Conservation (phyloP, 1,139 yeast species). For the Pneumocystis jirovecii region DNA sequence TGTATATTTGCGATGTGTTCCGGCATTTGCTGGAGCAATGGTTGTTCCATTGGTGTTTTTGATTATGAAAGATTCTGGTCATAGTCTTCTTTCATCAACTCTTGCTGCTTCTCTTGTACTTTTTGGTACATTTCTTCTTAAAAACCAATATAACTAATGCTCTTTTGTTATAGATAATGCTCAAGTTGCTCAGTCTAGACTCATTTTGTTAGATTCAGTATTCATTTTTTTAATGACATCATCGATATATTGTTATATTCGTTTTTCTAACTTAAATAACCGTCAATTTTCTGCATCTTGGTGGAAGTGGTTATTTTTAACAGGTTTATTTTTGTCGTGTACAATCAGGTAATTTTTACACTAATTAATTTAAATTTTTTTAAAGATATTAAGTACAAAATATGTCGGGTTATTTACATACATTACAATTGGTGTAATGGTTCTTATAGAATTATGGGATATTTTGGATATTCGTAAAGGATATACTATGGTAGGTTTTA, state of each 20-base stretch:
- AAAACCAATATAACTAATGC: conserved; percentile 12
- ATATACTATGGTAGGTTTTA: conserved; percentile 33
- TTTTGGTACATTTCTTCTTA: conserved; percentile 32
- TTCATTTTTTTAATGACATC: conserved; percentile 67
- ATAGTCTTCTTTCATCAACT: conserved; percentile 60
- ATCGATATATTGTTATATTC: conserved; percentile 62
- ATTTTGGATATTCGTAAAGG: conserved; percentile 62
- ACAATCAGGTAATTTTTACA: conserved; percentile 35
- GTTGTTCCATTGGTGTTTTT: conserved; percentile 71
- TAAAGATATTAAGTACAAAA: conserved; percentile 40
- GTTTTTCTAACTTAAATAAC: conserved; percentile 57
- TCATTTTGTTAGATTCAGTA: conserved; percentile 83
- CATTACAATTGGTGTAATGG: conserved; percentile 74
- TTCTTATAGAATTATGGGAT: conserved; percentile 71
- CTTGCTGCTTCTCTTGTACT: conserved; percentile 70
- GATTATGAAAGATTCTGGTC: conserved; percentile 73
- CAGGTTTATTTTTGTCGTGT: conserved; percentile 77
- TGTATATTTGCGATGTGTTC: conserved; percentile 65
- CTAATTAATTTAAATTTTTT: conserved; percentile 16
- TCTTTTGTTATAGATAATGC: conserved; percentile 40
- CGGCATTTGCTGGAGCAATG: conserved; percentile 68
- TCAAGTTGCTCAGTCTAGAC: conserved; percentile 77
- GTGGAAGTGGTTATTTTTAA: conserved; percentile 76
- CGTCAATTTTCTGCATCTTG: conserved; percentile 52
- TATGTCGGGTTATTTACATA: conserved; percentile 92